These are phyloP conservation scores for Metschnikowia koreensis DNA, from an alignment of 805 yeast species.

Conservation along the genomic window DNA sequence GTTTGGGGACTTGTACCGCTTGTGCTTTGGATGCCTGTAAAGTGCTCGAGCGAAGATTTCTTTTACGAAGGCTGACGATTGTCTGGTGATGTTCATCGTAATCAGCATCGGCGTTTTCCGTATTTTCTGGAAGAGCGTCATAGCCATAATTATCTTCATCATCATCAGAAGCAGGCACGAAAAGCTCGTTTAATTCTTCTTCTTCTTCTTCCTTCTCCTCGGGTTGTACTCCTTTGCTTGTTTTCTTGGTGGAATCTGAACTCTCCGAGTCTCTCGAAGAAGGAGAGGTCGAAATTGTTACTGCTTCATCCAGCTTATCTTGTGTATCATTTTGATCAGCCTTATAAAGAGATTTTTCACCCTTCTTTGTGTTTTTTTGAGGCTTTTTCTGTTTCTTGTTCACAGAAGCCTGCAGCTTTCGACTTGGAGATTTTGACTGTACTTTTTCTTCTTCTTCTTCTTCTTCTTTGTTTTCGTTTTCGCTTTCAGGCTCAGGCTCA, in stretches of 20 bases:
- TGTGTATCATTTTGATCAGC: too few relatives aligned
- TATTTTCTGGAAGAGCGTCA: constrained; percentile 12
- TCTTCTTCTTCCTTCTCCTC: constrained; percentile 2
- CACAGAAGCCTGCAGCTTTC: too few relatives aligned
- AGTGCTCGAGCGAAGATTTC: constrained; percentile 4
- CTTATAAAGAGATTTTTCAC: too few relatives aligned
- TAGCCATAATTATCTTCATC: constrained; percentile 15
- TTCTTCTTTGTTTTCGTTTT: too few relatives aligned
- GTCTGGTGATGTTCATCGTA: constrained; percentile 8
- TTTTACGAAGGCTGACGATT: not conserved
- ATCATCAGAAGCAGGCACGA: constrained; percentile 14
- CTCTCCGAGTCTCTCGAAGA: not conserved
- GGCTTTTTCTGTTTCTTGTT: too few relatives aligned
- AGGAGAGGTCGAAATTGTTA: too few relatives aligned
- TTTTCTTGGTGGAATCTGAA: constrained; percentile 2
- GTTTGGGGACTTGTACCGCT: not conserved
- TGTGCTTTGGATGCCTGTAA: not conserved
- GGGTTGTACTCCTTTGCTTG: not conserved
- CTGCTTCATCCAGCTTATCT: too few relatives aligned
- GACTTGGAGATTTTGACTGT: too few relatives aligned
- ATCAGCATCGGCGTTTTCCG: constrained; percentile 12
- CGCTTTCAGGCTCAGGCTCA: too few relatives aligned
- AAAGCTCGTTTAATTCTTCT: constrained; percentile 11
- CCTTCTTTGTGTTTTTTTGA: too few relatives aligned
- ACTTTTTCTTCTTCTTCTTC: too few relatives aligned